A percentile compares a stretch with the other conserved stretches of the same genome.
phyloP scores from a whole-genome alignment of 1,139 yeast species.

The Sugiyamaella japonica region DNA sequence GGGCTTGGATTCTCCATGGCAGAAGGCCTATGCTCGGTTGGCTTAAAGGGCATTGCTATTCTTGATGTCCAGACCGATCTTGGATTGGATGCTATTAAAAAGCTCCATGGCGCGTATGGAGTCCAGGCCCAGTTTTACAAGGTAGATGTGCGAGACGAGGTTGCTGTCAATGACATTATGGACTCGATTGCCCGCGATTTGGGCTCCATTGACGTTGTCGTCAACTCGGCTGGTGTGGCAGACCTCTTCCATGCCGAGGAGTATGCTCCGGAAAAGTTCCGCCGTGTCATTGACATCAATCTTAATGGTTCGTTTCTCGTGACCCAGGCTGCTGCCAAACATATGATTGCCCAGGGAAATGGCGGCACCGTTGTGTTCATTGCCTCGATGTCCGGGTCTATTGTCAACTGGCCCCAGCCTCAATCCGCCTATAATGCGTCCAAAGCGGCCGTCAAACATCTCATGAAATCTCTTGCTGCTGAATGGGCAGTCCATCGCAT shows the following conservation, averaged over 20 bases:
- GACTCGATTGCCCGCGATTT: slow-evolving; percentile 57
- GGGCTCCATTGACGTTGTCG: slow-evolving; percentile 61
- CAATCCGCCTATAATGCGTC: slow-evolving; percentile 67
- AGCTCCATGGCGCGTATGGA: slow-evolving; percentile 57
- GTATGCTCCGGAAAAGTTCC: slow-evolving; percentile 74
- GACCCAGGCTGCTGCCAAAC: slow-evolving; percentile 66
- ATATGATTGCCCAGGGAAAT: slow-evolving; percentile 56
- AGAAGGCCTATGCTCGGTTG: slow-evolving; percentile 67
- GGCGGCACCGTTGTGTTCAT: slow-evolving; percentile 60
- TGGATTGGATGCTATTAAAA: slow-evolving; percentile 53
- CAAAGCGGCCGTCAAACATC: slow-evolving; percentile 60
- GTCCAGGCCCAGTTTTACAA: slow-evolving; percentile 62
- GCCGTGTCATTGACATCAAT: slow-evolving; percentile 71
- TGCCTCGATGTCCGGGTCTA: slow-evolving; percentile 84
- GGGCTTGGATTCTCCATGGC: slow-evolving; percentile 66
- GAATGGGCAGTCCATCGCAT: slow-evolving; percentile 59
- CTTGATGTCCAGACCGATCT: slow-evolving; percentile 47
- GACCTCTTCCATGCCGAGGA: slow-evolving; percentile 81
- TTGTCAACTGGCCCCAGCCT: slow-evolving; percentile 81
- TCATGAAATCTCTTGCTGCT: slow-evolving; percentile 55
- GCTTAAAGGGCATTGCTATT: slow-evolving; percentile 63
- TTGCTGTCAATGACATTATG: slow-evolving; percentile 53
- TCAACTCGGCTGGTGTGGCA: slow-evolving; percentile 79
- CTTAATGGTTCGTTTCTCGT: slow-evolving; percentile 77
- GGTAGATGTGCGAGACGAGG: slow-evolving; percentile 60